Base-by-base conservation (phyloP, 192 early-diverging fungal species). In the Rhizophagus prolifer region DNA sequence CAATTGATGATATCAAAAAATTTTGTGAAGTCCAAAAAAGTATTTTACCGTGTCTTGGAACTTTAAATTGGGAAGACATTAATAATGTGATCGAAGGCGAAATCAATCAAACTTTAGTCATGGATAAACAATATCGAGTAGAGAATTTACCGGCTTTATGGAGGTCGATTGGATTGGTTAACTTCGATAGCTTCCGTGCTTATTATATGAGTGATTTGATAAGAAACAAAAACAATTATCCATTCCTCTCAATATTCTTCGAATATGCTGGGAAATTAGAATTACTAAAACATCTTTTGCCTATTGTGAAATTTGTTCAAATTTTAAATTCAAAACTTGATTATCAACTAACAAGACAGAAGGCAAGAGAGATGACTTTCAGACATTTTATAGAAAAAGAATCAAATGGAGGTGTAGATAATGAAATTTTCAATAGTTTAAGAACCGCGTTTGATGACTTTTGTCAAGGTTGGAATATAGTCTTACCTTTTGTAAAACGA, bases 171-270 rank as follows among this genome's bases (percentile, higher is more conserved):
- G 36, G 36, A 8, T 8, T 36, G 36, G 0, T 36, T 36, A 8
- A 8, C 0, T 36, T 36, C 0, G 36, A 36, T 0, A 8, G 36
- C 5, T 36, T 36, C 6, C 36, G 36, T 8, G 7, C 36, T 36
- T 36, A 36, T 36, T 36, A 36, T 36, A 36, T 36, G 36, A 58
- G 36, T 44, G 59, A 78, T 58, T 8, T 10, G 23, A 21, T 4
- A 4, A 54, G 9, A 7, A 23, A 61, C 41, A n/a, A 25, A 8
- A 30, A 59, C 30, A 58, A 50, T 23, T 72, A 60, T 44, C 77
- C 65, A 50, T 78, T 78, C 50, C 25, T 78, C 4, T 58, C 66
- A 34, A 38, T 72, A 19, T 78, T 72, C 31, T 78, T 78, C 10
- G 44, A 78, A 50, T 34, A 78, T 38, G 16, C 23, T 21, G 36